A percentile compares a stretch with the other conserved stretches of the same genome.
Evolutionary conservation across 2,329 filamentous ascomycete species (phyloP).

Genomic region (Sphaerostilbella broomeana): DNA sequence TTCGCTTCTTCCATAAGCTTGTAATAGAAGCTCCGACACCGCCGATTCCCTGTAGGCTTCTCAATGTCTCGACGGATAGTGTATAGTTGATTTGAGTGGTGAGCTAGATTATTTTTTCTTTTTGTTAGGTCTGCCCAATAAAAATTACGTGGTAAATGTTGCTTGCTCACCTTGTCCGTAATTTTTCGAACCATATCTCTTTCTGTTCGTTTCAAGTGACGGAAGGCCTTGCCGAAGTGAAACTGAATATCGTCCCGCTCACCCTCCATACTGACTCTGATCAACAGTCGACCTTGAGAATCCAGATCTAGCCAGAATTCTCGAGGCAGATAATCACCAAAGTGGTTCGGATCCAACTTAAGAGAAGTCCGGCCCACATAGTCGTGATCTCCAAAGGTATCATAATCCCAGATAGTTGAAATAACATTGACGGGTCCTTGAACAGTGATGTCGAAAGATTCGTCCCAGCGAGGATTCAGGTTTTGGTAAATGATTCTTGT

Average conservation of each 20-base stretch:
- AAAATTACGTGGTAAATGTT: no score
- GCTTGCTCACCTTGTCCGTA: slow-evolving; percentile 75
- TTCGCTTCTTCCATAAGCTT: slow-evolving; percentile 58
- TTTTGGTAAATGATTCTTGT: slow-evolving; percentile 86
- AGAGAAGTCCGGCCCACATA: slow-evolving; percentile 95
- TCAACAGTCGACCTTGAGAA: slow-evolving; percentile 81
- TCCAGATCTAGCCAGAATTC: slow-evolving; percentile 98
- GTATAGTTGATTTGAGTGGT: slow-evolving; percentile 88
- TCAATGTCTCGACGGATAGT: slow-evolving; percentile 75
- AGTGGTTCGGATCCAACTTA: slow-evolving; percentile 96
- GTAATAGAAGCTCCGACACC: slow-evolving; percentile 67
- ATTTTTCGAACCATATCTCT: slow-evolving; percentile 97
- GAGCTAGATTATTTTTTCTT: slow-evolving; percentile 51
- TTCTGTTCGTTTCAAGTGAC: slow-evolving; percentile 89
- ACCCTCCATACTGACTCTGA: slow-evolving; percentile 96
- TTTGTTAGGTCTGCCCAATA: no score
- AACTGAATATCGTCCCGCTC: slow-evolving; percentile 98
- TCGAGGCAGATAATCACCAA: slow-evolving; percentile 88
- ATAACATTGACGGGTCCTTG: slow-evolving; percentile 88
- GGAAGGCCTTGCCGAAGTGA: slow-evolving; percentile 95
- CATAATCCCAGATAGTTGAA: slow-evolving; percentile 97
- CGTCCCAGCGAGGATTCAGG: slow-evolving; percentile 93
- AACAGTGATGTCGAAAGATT: slow-evolving; percentile 92
- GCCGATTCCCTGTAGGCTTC: slow-evolving; percentile 62
- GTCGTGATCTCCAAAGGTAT: slow-evolving; percentile 93